Conservation (phyloP, 495 filamentous ascomycete species). For the Penicillium roqueforti region DNA sequence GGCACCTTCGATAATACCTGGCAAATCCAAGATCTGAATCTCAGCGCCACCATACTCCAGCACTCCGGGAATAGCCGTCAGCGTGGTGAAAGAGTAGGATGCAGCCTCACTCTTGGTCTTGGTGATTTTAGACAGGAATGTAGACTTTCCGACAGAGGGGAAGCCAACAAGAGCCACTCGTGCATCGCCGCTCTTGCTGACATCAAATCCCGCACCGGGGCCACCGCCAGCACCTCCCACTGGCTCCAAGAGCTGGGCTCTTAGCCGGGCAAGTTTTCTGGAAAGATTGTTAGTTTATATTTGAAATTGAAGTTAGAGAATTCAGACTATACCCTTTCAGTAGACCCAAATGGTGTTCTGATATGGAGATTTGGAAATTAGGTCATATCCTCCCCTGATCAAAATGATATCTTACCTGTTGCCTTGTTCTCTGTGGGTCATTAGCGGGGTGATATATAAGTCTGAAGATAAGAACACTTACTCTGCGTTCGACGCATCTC, state of each 20-base stretch:
- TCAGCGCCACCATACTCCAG: conserved; percentile 98
- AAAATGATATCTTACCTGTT: conserved; percentile 60
- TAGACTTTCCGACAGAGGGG: conserved; percentile 98
- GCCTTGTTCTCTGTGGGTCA: conserved; percentile 88
- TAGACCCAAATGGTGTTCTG: conserved; percentile 97
- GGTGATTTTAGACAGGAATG: conserved; percentile 97
- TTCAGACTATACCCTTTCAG: conserved; percentile 73
- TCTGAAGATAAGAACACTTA: conserved; percentile 38
- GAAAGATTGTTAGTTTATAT: conserved; percentile 5
- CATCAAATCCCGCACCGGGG: conserved; percentile 84
- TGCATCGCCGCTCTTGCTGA: conserved; percentile 94
- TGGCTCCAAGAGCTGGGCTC: conserved; percentile 94
- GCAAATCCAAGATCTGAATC: conserved; percentile 96
- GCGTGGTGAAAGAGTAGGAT: conserved; percentile 94
- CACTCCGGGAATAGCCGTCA: conserved; percentile 97
- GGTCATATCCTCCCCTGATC: background rate
- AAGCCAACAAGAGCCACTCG: conserved; percentile 97
- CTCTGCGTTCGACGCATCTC: conserved; percentile 99
- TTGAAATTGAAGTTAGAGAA: background rate
- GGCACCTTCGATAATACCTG: conserved; percentile 98
- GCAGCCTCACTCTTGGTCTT: conserved; percentile 97
- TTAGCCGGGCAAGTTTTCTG: conserved; percentile 92
- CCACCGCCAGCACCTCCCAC: conserved; percentile 68
- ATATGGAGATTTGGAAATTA: conserved; percentile 15
- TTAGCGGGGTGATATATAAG: conserved; percentile 31